Evolutionary conservation across 2,329 filamentous ascomycete genomes (phyloP).

Genomic region (Alternaria gaisen): DNA sequence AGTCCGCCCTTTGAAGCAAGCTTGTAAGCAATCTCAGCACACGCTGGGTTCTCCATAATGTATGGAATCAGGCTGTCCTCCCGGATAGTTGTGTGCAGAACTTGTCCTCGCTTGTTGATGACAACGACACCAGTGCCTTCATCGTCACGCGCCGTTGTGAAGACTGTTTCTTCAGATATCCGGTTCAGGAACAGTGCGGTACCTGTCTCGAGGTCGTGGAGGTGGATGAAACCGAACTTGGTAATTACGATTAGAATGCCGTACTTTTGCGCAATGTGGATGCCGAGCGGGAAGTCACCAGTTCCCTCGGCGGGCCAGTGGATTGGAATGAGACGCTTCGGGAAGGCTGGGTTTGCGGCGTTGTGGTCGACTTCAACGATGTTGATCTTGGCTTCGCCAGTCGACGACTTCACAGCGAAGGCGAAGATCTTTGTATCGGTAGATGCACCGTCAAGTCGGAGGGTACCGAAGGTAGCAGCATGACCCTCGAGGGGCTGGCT

Average conservation of each 20-base stretch:
- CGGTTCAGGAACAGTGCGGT: conserved; percentile 99
- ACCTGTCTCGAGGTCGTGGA: conserved; percentile 96
- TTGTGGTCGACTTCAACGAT: conserved; percentile 97
- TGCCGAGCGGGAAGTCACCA: conserved; percentile 97
- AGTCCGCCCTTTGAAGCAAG: conserved; percentile 93
- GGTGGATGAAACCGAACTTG: conserved; percentile 98
- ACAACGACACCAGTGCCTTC: conserved; percentile 89
- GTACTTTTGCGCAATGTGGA: conserved; percentile 97
- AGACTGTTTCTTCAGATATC: conserved; percentile 98
- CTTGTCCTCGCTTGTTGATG: conserved; percentile 97
- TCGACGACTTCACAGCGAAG: conserved; percentile 89
- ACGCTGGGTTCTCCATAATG: conserved; percentile 94
- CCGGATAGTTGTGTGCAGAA: conserved; percentile 91
- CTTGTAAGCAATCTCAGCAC: conserved; percentile 92
- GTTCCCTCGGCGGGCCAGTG: conserved; percentile 96
- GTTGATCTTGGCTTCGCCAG: conserved; percentile 87
- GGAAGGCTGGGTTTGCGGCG: conserved; percentile 85
- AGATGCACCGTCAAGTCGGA: conserved; percentile 86
- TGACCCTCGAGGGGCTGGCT: conserved; percentile 98
- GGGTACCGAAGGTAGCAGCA: conserved; percentile 89
- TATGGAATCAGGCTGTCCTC: conserved; percentile 93
- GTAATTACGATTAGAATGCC: conserved; percentile 97
- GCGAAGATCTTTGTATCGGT: conserved; percentile 95
- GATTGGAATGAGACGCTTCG: conserved; percentile 96
- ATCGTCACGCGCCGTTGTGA: conserved; percentile 86